phyloP scores from a whole-genome alignment of 2,329 filamentous ascomycete species.

The Karstenula rhodostoma region DNA sequence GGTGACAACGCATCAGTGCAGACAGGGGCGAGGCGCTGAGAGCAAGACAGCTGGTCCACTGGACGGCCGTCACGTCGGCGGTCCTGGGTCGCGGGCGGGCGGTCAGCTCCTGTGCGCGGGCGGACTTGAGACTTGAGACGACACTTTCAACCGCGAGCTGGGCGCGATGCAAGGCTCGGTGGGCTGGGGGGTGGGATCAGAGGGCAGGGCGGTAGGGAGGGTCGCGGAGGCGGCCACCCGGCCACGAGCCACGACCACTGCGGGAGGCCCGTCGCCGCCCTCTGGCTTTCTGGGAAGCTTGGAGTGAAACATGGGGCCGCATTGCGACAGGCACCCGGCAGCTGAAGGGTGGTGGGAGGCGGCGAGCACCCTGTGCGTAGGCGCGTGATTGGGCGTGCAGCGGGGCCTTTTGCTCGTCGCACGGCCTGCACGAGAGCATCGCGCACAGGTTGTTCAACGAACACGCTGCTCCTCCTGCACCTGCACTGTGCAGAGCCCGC shows the following conservation, averaged over 20 bases:
- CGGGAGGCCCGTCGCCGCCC: conserved; percentile 24
- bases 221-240: conserved; percentile 32
- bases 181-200: conserved; percentile 13
- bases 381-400: conserved; percentile 25
- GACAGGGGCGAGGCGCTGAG: conserved; percentile 18
- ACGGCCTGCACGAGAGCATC: conserved; percentile 9
- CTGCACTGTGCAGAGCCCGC: background rate
- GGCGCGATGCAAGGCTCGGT: background rate
- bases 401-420: conserved; percentile 1
- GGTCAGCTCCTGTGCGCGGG: conserved; percentile 9
- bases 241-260: conserved; percentile 22
- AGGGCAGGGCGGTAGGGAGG: conserved; percentile 15
- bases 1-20: conserved; percentile 42
- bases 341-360: background rate
- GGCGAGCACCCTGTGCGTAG: background rate
- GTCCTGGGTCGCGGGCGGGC: conserved; percentile 28
- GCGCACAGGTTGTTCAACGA: conserved; percentile 11
- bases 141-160: background rate
- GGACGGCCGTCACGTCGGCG: conserved; percentile 30
- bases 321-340: background rate
- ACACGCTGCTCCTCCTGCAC: conserved; percentile 4
- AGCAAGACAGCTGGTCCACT: conserved; percentile 26
- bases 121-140: background rate
- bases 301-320: conserved; percentile 16
- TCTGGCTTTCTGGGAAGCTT: conserved; percentile 19